Conservation (phyloP, 2,329 filamentous ascomycete genomes). For the Ophiostoma montium region DNA sequence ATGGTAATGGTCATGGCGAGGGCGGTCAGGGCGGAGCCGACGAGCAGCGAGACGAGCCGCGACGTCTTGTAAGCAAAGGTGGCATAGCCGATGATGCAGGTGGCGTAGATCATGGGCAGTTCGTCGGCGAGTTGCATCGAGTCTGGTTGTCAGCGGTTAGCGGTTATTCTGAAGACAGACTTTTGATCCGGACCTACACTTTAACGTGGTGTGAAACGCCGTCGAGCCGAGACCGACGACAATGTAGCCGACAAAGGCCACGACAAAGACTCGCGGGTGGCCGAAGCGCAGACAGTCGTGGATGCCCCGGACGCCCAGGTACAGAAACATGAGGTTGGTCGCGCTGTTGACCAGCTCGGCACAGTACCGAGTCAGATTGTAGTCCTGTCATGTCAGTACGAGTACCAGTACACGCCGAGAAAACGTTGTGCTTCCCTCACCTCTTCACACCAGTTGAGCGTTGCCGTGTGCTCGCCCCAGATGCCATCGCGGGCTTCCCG, state of each 20-base stretch:
- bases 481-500: slow-evolving; percentile 22
- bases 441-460: slow-evolving; percentile 27
- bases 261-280: slow-evolving; percentile 62
- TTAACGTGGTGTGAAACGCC: slow-evolving; percentile 42
- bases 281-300: slow-evolving; percentile 55
- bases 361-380: slow-evolving; percentile 24
- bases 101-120: slow-evolving; percentile 46
- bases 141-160: slow-evolving; percentile 22
- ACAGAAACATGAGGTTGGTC: slow-evolving; percentile 73
- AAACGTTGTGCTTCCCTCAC: slow-evolving; percentile 14
- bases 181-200: slow-evolving; percentile 27
- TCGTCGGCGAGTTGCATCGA: slow-evolving; percentile 47
- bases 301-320: slow-evolving; percentile 62
- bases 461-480: slow-evolving; percentile 25
- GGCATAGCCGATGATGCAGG: slow-evolving; percentile 43
- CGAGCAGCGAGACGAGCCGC: slow-evolving; percentile 23
- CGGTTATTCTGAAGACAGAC: background rate
- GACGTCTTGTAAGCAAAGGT: slow-evolving; percentile 59
- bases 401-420: background rate
- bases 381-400: slow-evolving; percentile 14
- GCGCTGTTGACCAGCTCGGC: slow-evolving; percentile 41
- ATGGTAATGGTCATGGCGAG: slow-evolving; percentile 56
- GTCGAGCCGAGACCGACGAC: slow-evolving; percentile 40
- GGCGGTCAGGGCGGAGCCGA: slow-evolving; percentile 42
- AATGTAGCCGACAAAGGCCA: slow-evolving; percentile 43